These are phyloP conservation scores for Lentinus polychrous DNA, from an alignment of 1,284 basidiomycete genomes.

Conservation along the genomic window DNA sequence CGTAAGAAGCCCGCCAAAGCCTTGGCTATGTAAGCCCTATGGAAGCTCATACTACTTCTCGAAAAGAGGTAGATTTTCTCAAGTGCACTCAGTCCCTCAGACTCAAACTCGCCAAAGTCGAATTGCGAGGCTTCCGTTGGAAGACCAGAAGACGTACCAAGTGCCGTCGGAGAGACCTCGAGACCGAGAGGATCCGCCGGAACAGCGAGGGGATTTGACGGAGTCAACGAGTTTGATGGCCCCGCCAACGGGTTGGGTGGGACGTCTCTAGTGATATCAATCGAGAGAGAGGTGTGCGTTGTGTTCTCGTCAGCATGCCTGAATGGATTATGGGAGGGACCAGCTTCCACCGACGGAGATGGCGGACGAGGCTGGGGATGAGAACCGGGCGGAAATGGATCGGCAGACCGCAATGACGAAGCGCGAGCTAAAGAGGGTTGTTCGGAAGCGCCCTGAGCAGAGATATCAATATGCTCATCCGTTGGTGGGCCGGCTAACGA, in stretches of 20 bases:
- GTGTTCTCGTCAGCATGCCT: not conserved
- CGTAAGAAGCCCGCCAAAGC: conserved; percentile 46
- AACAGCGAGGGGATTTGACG: not conserved
- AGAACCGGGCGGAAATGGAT: no score
- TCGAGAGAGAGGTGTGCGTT: not conserved
- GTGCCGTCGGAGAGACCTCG: not conserved
- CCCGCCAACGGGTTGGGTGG: not conserved
- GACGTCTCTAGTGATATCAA: not conserved
- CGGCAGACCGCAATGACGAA: not conserved
- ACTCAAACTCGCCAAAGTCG: conserved; percentile 42
- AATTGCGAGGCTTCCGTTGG: conserved; percentile 14
- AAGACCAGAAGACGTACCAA: conserved; percentile 1
- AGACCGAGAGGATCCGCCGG: not conserved
- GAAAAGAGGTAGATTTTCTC: conserved; percentile 95
- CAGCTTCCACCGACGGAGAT: no score
- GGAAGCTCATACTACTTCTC: conserved; percentile 79
- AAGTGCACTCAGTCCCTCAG: conserved; percentile 75
- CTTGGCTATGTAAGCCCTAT: conserved; percentile 80
- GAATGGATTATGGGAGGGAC: no score
- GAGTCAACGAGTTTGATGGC: not conserved
- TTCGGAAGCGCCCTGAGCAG: no score
- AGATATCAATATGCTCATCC: no score
- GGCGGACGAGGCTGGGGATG: no score
- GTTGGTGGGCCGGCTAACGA: not conserved
- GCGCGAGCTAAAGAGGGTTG: no score